Percentiles rank a stretch among this genome's conserved stretches.
phyloP scores from a whole-genome alignment of 2,329 filamentous ascomycete species.

The Cryoendolithus antarcticus region DNA sequence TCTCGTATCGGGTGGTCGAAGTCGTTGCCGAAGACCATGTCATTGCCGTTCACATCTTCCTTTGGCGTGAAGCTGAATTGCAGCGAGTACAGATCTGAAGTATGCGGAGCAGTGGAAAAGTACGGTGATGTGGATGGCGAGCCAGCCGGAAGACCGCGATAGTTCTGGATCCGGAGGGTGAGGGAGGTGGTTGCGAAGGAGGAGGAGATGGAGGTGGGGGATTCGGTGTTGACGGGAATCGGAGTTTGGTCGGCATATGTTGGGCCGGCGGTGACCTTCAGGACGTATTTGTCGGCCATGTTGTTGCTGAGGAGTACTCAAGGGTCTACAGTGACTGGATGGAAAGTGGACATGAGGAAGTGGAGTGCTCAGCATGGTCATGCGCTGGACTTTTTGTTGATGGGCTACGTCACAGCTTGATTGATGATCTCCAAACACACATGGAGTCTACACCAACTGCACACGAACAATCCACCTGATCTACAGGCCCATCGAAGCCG shows the following conservation, averaged over 20 bases:
- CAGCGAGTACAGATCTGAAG: slow-evolving; percentile 73
- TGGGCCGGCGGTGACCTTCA: slow-evolving; percentile 71
- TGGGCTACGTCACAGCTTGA: no score
- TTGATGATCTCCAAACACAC: no score
- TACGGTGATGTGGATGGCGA: slow-evolving; percentile 63
- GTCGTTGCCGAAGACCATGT: slow-evolving; percentile 89
- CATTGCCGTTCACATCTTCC: slow-evolving; percentile 48
- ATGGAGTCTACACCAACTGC: no score
- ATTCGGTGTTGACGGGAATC: slow-evolving; percentile 61
- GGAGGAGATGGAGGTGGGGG: slow-evolving; percentile 50
- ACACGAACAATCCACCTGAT: no score
- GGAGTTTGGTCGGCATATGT: slow-evolving; percentile 60
- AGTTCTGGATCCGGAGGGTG: slow-evolving; percentile 61
- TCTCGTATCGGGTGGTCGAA: slow-evolving; percentile 86
- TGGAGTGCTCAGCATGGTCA: no score
- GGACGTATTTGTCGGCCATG: slow-evolving; percentile 61
- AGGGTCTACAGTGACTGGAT: no score
- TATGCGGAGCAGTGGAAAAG: slow-evolving; percentile 61
- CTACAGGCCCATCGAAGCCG: no score
- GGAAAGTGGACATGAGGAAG: no score
- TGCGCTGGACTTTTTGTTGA: no score
- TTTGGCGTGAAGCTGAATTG: slow-evolving; percentile 68
- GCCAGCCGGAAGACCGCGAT: slow-evolving; percentile 53
- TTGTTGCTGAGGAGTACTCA: no score
- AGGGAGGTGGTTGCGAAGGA: slow-evolving; percentile 54